Conservation (phyloP, 2,329 filamentous ascomycete genomes). For the Anthostomella pinea region DNA sequence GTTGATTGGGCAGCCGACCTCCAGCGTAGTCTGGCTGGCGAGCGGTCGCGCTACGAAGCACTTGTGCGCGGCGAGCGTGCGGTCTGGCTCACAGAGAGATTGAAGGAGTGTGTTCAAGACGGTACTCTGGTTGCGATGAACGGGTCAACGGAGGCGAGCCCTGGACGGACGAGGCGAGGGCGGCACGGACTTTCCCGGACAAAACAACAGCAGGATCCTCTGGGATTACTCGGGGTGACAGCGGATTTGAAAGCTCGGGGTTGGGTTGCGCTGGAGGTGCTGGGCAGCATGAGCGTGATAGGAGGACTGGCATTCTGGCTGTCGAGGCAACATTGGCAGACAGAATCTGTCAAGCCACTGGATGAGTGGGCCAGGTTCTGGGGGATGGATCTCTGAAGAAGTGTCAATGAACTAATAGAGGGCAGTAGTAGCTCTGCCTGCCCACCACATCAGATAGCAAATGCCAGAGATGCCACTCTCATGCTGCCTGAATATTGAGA, state of each 20-base stretch:
- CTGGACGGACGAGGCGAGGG: constrained; percentile 17
- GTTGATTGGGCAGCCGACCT: constrained; percentile 81
- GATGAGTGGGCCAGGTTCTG: constrained; percentile 31
- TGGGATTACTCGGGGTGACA: constrained; percentile 71
- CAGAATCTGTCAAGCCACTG: constrained; percentile 26
- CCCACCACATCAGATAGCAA: too few species aligned
- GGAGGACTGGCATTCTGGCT: constrained; percentile 70
- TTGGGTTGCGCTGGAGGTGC: constrained; percentile 67
- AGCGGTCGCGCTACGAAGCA: constrained; percentile 66
- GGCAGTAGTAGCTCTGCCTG: too few species aligned
- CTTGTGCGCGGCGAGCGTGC: constrained; percentile 62
- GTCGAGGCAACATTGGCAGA: constrained; percentile 36
- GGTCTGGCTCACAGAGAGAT: constrained; percentile 64
- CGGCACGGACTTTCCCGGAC: constrained; percentile 16
- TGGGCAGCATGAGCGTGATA: constrained; percentile 71
- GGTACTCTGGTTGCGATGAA: constrained; percentile 57
- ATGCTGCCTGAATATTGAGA: too few species aligned
- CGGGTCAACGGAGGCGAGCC: constrained; percentile 30
- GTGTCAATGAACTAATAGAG: background rate
- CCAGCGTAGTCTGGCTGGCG: constrained; percentile 70
- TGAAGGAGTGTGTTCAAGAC: constrained; percentile 66
- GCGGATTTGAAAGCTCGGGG: constrained; percentile 63
- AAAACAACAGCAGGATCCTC: constrained; percentile 63
- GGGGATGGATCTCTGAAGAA: constrained; percentile 24
- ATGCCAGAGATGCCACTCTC: too few species aligned